Evolutionary conservation across 1,284 basidiomycete species (phyloP).

Genomic region (Moesziomyces antarcticus): DNA sequence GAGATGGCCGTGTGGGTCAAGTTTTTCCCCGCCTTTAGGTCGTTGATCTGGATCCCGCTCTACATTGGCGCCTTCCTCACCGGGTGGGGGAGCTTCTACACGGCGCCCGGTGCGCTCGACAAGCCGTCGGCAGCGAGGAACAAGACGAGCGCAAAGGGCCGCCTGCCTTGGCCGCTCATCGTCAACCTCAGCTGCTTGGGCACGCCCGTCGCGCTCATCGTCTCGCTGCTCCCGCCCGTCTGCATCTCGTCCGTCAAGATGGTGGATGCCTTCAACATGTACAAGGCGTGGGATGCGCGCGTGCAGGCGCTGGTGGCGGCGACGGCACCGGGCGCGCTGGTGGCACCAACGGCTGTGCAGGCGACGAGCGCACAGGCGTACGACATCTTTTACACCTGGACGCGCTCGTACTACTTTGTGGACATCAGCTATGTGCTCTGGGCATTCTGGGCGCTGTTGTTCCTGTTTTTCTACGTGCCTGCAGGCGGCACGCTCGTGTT

Average conservation of each 20-base stretch:
- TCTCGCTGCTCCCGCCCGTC: conserved; percentile 33
- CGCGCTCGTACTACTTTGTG: conserved; percentile 35
- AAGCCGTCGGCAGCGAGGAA: conserved; percentile 30
- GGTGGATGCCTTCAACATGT: conserved; percentile 14
- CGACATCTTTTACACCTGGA: conserved; percentile 32
- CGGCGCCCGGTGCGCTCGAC: conserved; percentile 57
- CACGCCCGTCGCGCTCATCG: conserved; percentile 41
- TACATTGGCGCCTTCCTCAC: conserved; percentile 51
- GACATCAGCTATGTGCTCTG: conserved; percentile 48
- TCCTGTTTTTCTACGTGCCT: conserved; percentile 56
- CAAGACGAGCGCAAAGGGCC: conserved; percentile 27
- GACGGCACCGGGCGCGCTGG: not conserved
- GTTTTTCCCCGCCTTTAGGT: conserved; percentile 19
- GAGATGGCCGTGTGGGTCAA: conserved; percentile 1
- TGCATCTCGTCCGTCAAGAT: conserved; percentile 25
- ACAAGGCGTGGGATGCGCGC: conserved; percentile 17
- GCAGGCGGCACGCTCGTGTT: conserved; percentile 52
- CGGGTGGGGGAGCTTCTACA: conserved; percentile 59
- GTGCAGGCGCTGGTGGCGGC: conserved; percentile 11
- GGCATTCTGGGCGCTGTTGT: conserved; percentile 51
- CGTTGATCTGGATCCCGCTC: conserved; percentile 45
- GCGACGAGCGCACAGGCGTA: conserved; percentile 19
- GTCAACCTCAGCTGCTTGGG: conserved; percentile 55
- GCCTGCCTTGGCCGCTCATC: conserved; percentile 43
- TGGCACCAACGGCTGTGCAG: conserved; percentile 13